phyloP scores from a whole-genome alignment of 1,139 yeast species.

The Candida neerlandica region DNA sequence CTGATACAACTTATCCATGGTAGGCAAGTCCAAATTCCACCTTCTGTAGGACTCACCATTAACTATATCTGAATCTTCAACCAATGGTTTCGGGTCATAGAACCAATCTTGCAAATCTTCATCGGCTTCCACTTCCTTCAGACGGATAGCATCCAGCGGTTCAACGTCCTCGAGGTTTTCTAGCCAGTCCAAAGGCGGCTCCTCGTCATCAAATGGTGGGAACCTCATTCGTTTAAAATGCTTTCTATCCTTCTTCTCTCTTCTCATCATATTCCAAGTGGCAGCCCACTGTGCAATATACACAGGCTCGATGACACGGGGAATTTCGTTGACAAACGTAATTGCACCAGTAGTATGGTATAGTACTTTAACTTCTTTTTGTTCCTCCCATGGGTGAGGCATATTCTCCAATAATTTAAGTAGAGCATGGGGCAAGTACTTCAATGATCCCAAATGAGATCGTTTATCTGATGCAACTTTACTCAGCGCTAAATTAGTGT shows the following conservation, averaged over 20 bases:
- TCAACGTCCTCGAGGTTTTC: constrained; percentile 77
- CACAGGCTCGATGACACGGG: constrained; percentile 89
- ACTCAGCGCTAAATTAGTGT: constrained; percentile 81
- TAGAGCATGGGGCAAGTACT: constrained; percentile 95
- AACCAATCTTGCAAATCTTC: constrained; percentile 75
- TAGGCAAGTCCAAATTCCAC: constrained; percentile 67
- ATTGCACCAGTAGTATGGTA: constrained; percentile 94
- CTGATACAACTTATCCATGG: constrained; percentile 67
- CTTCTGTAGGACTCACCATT: constrained; percentile 77
- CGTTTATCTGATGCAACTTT: constrained; percentile 86
- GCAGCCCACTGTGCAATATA: constrained; percentile 96
- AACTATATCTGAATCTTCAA: constrained; percentile 54
- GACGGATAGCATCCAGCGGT: constrained; percentile 67
- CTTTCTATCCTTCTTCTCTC: constrained; percentile 87
- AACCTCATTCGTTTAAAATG: constrained; percentile 91
- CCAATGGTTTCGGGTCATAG: constrained; percentile 74
- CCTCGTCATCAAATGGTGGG: constrained; percentile 98
- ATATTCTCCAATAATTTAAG: constrained; percentile 87
- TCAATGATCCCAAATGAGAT: constrained; percentile 86
- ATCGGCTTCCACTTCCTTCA: constrained; percentile 66
- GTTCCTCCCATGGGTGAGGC: constrained; percentile 98
- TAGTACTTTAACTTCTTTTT: constrained; percentile 81
- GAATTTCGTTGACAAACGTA: constrained; percentile 90
- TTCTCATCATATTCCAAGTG: constrained; percentile 88
- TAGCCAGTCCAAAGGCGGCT: constrained; percentile 83